Evolutionary conservation across 306 rosid species (phyloP).

Genomic region (Rubus parviflorus): DNA sequence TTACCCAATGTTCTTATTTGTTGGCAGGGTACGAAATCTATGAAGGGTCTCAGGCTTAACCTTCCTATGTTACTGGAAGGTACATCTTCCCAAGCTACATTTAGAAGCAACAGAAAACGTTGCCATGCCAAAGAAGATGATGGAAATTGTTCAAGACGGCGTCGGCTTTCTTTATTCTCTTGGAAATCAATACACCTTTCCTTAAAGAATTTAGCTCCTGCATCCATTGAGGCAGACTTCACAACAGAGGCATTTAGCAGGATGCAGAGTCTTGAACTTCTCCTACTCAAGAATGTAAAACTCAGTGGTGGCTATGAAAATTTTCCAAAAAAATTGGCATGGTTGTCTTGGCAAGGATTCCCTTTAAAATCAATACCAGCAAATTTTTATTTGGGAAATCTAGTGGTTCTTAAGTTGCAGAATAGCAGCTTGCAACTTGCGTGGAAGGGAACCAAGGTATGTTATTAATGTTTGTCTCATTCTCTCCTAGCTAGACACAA

Average conservation of each 20-base stretch:
- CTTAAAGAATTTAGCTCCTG: neutral
- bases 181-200: neutral
- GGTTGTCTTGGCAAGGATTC: neutral
- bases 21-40: neutral
- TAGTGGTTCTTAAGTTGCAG: slow-evolving; percentile 18
- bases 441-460: neutral
- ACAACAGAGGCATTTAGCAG: neutral
- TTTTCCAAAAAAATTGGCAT: neutral
- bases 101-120: neutral
- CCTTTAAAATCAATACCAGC: neutral
- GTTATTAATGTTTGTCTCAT: neutral
- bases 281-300: neutral
- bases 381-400: neutral
- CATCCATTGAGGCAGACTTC: neutral
- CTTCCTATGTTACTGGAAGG: neutral
- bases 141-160: neutral
- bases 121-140: neutral
- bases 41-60: neutral
- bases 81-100: neutral
- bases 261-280: neutral
- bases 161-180: neutral
- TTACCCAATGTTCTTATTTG: neutral
- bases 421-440: slow-evolving; percentile 1
- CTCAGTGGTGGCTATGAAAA: neutral
- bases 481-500: too few species aligned